These are phyloP conservation scores for Penicillium silybi DNA, from an alignment of 495 filamentous ascomycete species.

Conservation along the genomic window DNA sequence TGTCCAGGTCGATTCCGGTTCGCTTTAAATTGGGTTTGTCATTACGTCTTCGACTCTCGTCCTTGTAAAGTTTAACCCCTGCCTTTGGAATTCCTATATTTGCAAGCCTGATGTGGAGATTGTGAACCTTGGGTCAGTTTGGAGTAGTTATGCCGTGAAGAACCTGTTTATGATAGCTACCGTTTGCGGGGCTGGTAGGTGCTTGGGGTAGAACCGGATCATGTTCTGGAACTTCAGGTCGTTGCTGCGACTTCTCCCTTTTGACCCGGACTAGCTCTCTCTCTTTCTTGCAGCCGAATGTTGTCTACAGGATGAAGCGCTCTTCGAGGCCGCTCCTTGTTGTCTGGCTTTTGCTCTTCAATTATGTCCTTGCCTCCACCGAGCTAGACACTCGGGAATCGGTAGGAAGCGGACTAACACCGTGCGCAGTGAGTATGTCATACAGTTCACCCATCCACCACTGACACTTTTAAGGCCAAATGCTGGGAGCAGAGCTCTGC, in stretches of 20 bases:
- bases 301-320: neutral
- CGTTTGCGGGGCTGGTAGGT: neutral
- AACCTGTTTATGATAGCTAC: neutral
- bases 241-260: neutral
- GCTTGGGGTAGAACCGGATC: neutral
- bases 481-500: neutral
- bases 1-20: neutral
- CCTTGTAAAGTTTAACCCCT: neutral
- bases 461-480: neutral
- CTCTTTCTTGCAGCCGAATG: neutral
- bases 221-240: neutral
- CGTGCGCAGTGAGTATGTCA: neutral
- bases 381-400: neutral
- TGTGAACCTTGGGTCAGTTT: neutral
- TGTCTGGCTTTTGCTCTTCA: neutral
- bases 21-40: neutral
- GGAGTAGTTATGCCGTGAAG: neutral
- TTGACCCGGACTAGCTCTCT: neutral
- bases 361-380: neutral
- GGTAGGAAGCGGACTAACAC: neutral
- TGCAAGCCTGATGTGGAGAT: neutral
- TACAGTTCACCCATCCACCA: neutral
- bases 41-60: slow-evolving; percentile 11
- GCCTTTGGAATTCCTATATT: neutral
- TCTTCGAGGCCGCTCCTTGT: neutral